A percentile compares a stretch with the other conserved stretches of the same genome.
These are phyloP conservation scores for Microthyrium microscopicum DNA, from an alignment of 2,329 filamentous ascomycete species.

Conservation along the genomic window DNA sequence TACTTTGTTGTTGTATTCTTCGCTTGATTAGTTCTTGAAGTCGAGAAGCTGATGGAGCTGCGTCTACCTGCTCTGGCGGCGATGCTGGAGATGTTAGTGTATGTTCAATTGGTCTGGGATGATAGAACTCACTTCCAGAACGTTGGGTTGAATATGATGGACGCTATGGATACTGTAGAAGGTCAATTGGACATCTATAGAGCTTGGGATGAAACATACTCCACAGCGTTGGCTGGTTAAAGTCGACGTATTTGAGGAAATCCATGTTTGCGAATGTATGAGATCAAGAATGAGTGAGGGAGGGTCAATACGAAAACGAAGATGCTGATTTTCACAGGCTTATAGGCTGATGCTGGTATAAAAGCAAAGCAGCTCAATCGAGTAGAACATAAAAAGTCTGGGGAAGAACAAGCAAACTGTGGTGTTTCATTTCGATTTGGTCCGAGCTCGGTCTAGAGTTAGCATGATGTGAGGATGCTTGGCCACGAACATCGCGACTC, in stretches of 20 bases:
- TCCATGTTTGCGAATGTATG: constrained; percentile 3
- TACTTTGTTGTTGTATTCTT: constrained; percentile 83
- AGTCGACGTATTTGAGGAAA: constrained; percentile 18
- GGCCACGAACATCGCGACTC: too few relatives aligned
- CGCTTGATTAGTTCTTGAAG: constrained; percentile 3
- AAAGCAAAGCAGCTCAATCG: too few relatives aligned
- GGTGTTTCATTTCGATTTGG: too few relatives aligned
- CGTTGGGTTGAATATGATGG: constrained; percentile 91
- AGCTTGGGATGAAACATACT: constrained; percentile 19
- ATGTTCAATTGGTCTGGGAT: constrained; percentile 4
- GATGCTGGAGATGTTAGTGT: constrained; percentile 38
- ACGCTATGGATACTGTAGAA: constrained; percentile 52
- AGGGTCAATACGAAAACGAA: too few relatives aligned
- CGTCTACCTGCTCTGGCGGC: constrained; percentile 61
- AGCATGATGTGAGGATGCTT: too few relatives aligned
- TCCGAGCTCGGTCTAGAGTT: too few relatives aligned
- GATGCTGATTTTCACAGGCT: too few relatives aligned
- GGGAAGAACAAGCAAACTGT: too few relatives aligned
- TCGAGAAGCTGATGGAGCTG: constrained; percentile 11
- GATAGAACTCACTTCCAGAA: constrained; percentile 81
- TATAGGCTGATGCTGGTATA: too few relatives aligned
- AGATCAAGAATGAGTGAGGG: not conserved
- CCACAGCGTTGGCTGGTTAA: constrained; percentile 31
- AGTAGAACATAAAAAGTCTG: too few relatives aligned
- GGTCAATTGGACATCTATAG: not conserved